Base-by-base conservation (phyloP, 202 grass and related monocot species). In the Eragrostis tef region DNA sequence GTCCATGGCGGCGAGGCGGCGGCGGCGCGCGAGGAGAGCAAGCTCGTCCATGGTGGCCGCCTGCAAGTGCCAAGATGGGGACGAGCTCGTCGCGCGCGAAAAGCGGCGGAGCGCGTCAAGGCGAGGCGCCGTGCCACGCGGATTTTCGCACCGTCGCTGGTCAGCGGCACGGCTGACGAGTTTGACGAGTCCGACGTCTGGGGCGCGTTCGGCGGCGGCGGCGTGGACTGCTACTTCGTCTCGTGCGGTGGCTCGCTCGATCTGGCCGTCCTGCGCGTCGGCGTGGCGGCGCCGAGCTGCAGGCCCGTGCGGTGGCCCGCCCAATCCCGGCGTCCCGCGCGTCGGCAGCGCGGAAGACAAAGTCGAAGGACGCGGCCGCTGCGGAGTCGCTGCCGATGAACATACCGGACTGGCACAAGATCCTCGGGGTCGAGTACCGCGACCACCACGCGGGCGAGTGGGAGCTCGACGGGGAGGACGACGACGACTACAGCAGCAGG, bases 361-460 rank as follows among this genome's bases (percentile, higher is more conserved):
- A n/a, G n/a, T n/a, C n/a, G n/a, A n/a, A n/a, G n/a, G n/a, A n/a
- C n/a, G n/a, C n/a, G n/a, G 39, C 14, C 52, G 78, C 51, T 4
- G 36, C 75, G 3, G 88, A 85, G 17, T 98, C 92, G 71, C 63
- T 95, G 50, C 95, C 95, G 53, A 84, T 98, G 67, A 88, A 84
- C 73, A 88, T 98, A 73, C 92, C 95, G 48, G 95, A 98, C 79
- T 98, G 92, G 95, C 92, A 91, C 14, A 95, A 98, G 85, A 95
- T 95, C 70, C 87, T 98, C 5, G 86, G 90, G 22, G 88, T 64
- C 8, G 85, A 90, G 52, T 88, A 93, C 87, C 43, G 67, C 45
- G 80, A 77, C 57, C 84, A 89, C 49, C 56, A 58, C 78, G 65
- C 22, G 9, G 84, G 61, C 47, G 73, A 53, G 79, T 90, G 87